Evolutionary conservation across 352 stramenopile species (phyloP).

Genomic region (Phytophthora fragariaefolia): DNA sequence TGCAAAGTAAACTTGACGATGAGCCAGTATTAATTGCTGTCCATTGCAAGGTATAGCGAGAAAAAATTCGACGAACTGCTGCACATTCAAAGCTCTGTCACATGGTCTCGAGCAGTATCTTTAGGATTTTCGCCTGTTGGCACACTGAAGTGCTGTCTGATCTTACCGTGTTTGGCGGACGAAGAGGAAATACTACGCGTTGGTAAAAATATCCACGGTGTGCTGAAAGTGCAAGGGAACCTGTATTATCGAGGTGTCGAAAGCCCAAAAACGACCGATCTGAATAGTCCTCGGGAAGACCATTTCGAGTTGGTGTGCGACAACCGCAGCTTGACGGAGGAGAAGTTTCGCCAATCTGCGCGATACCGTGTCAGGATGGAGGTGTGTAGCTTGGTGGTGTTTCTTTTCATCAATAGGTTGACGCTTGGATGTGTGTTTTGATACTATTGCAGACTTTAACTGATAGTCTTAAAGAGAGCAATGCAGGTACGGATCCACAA

Average conservation of each 20-base stretch:
- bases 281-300: not conserved
- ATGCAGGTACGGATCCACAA: constrained; percentile 52
- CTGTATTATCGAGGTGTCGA: constrained; percentile 69
- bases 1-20: too few relatives aligned
- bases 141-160: constrained; percentile 72
- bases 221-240: constrained; percentile 69
- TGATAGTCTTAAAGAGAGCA: constrained; percentile 8
- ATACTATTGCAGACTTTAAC: too few relatives aligned
- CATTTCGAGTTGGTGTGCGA: constrained; percentile 49
- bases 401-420: not conserved
- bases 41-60: constrained; percentile 52
- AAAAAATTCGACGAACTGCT: constrained; percentile 84
- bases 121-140: constrained; percentile 45
- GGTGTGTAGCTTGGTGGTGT: constrained; percentile 51
- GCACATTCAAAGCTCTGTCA: constrained; percentile 64
- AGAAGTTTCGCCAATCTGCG: constrained; percentile 72
- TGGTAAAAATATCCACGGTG: constrained; percentile 68
- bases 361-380: constrained; percentile 63
- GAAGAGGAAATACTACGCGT: constrained; percentile 81
- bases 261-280: not conserved
- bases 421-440: too few relatives aligned
- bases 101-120: constrained; percentile 41
- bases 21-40: not conserved
- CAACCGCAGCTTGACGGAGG: constrained; percentile 67
- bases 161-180: constrained; percentile 59